Evolutionary conservation across 352 stramenopile species (phyloP).

Genomic region (Phytophthora syringae): DNA sequence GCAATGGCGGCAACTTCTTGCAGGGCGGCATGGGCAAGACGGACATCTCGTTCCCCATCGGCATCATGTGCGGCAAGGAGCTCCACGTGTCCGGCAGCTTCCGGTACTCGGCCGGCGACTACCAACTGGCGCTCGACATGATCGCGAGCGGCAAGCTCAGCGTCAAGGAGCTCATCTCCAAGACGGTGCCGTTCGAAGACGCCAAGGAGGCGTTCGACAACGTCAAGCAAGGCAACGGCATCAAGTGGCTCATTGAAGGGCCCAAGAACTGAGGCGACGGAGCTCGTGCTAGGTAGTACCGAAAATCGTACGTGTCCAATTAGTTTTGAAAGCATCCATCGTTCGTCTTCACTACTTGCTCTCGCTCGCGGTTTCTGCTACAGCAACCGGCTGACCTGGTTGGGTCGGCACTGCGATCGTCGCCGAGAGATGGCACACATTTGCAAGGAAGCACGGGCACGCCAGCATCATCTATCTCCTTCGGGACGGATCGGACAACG

Average conservation of each 20-base stretch:
- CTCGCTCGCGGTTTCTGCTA: conserved; percentile 9
- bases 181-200: conserved; percentile 35
- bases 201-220: conserved; percentile 40
- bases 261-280: conserved; percentile 22
- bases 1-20: conserved; percentile 26
- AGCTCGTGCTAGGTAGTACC: too few relatives aligned
- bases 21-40: conserved; percentile 42
- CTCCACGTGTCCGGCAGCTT: conserved; percentile 39
- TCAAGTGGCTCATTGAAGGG: conserved; percentile 47
- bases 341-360: conserved; percentile 1
- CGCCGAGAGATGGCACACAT: conserved; percentile 64
- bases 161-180: conserved; percentile 35
- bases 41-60: conserved; percentile 35
- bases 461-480: conserved; percentile 40
- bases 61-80: conserved; percentile 35
- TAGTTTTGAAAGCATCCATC: conserved; percentile 19
- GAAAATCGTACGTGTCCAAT: too few relatives aligned
- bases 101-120: conserved; percentile 37
- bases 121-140: conserved; percentile 37
- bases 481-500: conserved; percentile 13
- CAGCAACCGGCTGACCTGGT: conserved; percentile 1
- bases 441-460: conserved; percentile 75
- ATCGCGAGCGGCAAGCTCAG: conserved; percentile 33
- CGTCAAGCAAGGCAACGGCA: conserved; percentile 36
- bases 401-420: conserved; percentile 27